These are phyloP conservation scores for Podospora anserina DNA, from an alignment of 495 filamentous ascomycete genomes.

Conservation along the genomic window DNA sequence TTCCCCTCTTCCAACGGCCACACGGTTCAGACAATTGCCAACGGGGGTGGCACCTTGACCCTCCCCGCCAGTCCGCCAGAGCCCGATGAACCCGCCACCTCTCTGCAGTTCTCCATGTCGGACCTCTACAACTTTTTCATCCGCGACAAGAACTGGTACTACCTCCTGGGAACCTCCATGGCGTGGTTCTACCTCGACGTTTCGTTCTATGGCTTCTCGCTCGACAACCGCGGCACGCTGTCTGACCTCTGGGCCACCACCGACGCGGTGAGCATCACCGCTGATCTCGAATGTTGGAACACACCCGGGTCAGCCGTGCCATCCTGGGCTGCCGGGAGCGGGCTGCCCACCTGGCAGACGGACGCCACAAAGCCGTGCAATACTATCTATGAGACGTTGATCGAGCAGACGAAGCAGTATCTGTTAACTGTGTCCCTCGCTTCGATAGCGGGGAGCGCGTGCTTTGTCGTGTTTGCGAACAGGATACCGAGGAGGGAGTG, in stretches of 20 bases:
- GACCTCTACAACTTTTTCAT: conserved; percentile 35
- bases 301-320: conserved; percentile 45
- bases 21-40: neutral
- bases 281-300: conserved; percentile 48
- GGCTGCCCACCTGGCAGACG: conserved; percentile 34
- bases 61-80: conserved; percentile 12
- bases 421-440: conserved; percentile 62
- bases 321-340: conserved; percentile 15
- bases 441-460: conserved; percentile 55
- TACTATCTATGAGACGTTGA: conserved; percentile 62
- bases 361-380: conserved; percentile 37
- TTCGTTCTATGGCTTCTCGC: conserved; percentile 37
- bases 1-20: conserved; percentile 53
- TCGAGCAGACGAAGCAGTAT: conserved; percentile 67
- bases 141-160: conserved; percentile 37
- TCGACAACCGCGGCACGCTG: conserved; percentile 37
- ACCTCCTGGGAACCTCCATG: conserved; percentile 36
- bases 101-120: conserved; percentile 29
- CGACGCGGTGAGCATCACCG: conserved; percentile 9
- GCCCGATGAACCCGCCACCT: conserved; percentile 17
- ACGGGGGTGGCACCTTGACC: conserved; percentile 3
- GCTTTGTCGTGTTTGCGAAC: conserved; percentile 50
- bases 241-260: conserved; percentile 36
- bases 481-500: conserved; percentile 55
- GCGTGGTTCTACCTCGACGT: conserved; percentile 42